Evolutionary conservation across 257 asterid species (phyloP).

Genomic region (Osmanthus fragrans): DNA sequence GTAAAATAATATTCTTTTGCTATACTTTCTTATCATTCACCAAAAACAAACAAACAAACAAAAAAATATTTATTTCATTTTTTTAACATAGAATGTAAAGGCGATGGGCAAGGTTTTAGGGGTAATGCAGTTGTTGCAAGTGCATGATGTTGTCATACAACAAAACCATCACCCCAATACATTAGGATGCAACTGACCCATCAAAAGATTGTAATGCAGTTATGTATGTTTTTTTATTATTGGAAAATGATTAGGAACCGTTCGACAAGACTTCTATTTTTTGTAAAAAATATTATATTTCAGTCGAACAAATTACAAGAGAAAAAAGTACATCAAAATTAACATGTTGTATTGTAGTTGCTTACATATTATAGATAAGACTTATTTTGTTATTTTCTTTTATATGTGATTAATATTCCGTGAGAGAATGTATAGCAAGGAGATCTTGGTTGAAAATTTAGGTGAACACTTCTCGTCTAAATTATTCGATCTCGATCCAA

Average conservation of each 20-base stretch:
- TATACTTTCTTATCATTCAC: background rate
- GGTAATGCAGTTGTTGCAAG: conserved; percentile 53
- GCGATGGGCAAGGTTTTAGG: conserved; percentile 38
- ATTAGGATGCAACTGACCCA: conserved; percentile 32
- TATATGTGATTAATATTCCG: too few relatives aligned
- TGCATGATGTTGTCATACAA: conserved; percentile 43
- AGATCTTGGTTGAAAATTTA: background rate
- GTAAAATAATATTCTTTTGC: conserved; percentile 19
- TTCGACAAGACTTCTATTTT: too few relatives aligned
- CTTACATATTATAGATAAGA: too few relatives aligned
- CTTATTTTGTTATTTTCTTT: too few relatives aligned
- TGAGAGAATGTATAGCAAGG: too few relatives aligned
- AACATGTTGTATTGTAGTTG: too few relatives aligned
- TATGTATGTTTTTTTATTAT: background rate
- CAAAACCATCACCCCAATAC: conserved; percentile 26
- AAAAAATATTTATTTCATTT: background rate
- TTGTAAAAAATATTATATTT: too few relatives aligned
- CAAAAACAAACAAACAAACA: background rate
- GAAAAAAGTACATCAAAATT: too few relatives aligned
- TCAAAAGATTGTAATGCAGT: conserved; percentile 8
- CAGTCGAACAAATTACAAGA: too few relatives aligned
- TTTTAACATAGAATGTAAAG: conserved; percentile 34
- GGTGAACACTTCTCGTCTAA: background rate
- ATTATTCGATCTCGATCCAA: background rate
- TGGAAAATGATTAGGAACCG: too few relatives aligned